Base-by-base conservation (phyloP, 805 yeast genomes). In the Ogataea neopini region DNA sequence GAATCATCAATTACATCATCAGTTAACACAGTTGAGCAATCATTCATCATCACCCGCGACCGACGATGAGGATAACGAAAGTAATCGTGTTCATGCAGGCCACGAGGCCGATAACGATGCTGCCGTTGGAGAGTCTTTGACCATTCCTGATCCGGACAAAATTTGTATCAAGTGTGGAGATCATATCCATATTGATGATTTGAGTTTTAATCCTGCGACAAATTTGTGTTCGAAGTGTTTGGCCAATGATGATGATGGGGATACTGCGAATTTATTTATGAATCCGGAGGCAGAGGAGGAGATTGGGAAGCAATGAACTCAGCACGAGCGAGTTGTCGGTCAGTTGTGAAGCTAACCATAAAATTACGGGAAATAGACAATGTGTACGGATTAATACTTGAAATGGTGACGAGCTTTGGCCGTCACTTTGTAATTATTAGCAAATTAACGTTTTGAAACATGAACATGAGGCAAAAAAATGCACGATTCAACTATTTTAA, bases 101-200 rank as follows among this genome's bases (percentile, higher is more conserved):
- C 43, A 42, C 19, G 48, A 42, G 19, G 44, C 23, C 3, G 48
- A 47, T 13, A 47, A 49, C 20, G 56, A 45, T 20, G 53, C 48
- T 28, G 61, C 40, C n/a, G 60, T 51, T 2, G 57, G 57, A n/a
- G 60, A 47, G 7, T 55, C 62, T 4, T 44, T 60, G 18, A 52
- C 51, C 11, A 61, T 60, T 23, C 63, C 62, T 1, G 63, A 58
- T 40, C 62, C 63, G 1, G 59, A 59, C 44, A 60, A 60, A 41
- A 48, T 59, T 2, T 61, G 66, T 45, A 47, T 58, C 29, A 59
- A 56, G 38, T 61, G 66, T 48, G 63, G 63, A 13, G 45, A 56
- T 32, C 49, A 44, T 38, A 59, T 60, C 25, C 62, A 60, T 26
- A 60, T 61, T 33, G 66, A 61, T 40, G 66, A 61, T 26, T 49